Percentiles rank a stretch among this genome's conserved stretches.
These are phyloP conservation scores for Tuber aestivum DNA, from an alignment of 495 filamentous ascomycete species.

Conservation along the genomic window DNA sequence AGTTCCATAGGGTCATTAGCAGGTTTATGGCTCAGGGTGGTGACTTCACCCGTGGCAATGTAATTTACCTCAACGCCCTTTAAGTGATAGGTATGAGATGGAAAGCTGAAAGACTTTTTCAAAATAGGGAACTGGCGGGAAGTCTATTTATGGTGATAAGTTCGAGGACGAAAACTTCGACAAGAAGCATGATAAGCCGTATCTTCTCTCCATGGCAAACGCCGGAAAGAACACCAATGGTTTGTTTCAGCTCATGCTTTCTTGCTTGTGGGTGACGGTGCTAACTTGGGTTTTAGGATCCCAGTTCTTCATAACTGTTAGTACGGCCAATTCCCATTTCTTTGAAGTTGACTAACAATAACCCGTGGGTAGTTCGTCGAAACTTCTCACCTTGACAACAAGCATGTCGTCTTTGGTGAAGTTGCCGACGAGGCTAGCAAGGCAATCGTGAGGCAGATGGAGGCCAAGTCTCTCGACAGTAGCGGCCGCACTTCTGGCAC, in stretches of 20 bases:
- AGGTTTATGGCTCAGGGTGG: slow-evolving; percentile 99
- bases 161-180: slow-evolving; percentile 76
- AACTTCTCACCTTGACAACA: slow-evolving; percentile 69
- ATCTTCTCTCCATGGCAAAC: slow-evolving; percentile 77
- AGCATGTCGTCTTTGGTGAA: slow-evolving; percentile 77
- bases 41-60: slow-evolving; percentile 96
- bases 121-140: slow-evolving; percentile 69
- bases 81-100: slow-evolving; percentile 38
- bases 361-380: slow-evolving; percentile 47
- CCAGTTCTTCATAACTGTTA: slow-evolving; percentile 41
- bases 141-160: slow-evolving; percentile 84
- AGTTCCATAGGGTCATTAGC: slow-evolving; percentile 94
- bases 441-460: slow-evolving; percentile 63
- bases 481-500: slow-evolving; percentile 29
- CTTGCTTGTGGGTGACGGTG: slow-evolving; percentile 1
- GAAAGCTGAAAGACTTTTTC: slow-evolving; percentile 24
- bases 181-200: slow-evolving; percentile 57
- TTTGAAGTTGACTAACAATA: slow-evolving; percentile 50
- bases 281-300: slow-evolving; percentile 9
- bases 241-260: slow-evolving; percentile 7
- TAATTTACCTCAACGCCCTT: slow-evolving; percentile 49
- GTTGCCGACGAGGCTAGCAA: slow-evolving; percentile 61
- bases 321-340: slow-evolving; percentile 63
- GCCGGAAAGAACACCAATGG: slow-evolving; percentile 64
- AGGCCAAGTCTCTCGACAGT: slow-evolving; percentile 46